Evolutionary conservation across 2,329 filamentous ascomycete genomes (phyloP).

Genomic region (Talaromyces amestolkiae): DNA sequence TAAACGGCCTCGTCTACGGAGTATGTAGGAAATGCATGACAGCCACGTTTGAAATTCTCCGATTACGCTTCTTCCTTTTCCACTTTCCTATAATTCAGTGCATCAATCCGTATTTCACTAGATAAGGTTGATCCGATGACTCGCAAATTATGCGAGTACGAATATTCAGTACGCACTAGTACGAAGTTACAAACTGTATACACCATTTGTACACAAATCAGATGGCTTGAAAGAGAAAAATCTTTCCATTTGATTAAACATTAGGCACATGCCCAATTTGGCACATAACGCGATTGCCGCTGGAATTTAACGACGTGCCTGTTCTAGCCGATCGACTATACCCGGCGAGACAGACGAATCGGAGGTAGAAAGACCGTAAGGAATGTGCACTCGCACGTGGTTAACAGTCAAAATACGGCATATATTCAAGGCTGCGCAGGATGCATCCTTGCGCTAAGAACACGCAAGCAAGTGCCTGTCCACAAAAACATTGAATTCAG

Average conservation of each 20-base stretch:
- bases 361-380: neutral
- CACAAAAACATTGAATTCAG: too few relatives aligned
- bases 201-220: neutral
- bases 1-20: neutral
- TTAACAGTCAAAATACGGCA: too few relatives aligned
- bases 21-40: neutral
- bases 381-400: too few relatives aligned
- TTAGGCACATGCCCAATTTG: neutral
- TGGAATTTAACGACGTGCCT: neutral
- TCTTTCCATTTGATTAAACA: neutral
- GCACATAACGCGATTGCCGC: conserved; percentile 8
- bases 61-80: neutral
- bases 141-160: neutral
- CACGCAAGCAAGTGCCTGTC: too few relatives aligned
- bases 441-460: too few relatives aligned
- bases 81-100: neutral
- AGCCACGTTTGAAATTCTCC: neutral
- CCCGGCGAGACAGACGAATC: neutral
- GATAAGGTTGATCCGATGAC: neutral
- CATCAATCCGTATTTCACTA: neutral
- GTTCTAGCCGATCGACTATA: neutral
- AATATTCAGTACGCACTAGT: neutral
- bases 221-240: neutral
- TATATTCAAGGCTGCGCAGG: too few relatives aligned
- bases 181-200: neutral